A percentile compares a stretch with the other conserved stretches of the same genome.
These are phyloP conservation scores for Colletotrichum spinosum DNA, from an alignment of 2,329 filamentous ascomycete genomes.

Conservation along the genomic window DNA sequence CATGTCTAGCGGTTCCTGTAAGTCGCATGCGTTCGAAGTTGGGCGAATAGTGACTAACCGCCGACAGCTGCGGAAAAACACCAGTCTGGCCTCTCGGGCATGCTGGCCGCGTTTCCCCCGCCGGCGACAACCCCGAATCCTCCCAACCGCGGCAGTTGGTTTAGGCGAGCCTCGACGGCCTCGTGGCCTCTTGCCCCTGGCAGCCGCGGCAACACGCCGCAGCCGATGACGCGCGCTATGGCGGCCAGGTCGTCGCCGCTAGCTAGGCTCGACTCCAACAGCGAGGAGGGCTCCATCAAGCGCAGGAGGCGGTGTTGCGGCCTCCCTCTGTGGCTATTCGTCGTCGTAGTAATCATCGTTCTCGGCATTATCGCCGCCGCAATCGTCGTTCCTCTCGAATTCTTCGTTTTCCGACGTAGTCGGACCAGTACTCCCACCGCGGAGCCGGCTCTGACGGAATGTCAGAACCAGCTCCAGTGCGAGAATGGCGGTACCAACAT, in stretches of 20 bases:
- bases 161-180: conserved; percentile 45
- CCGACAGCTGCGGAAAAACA: conserved; percentile 55
- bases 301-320: conserved; percentile 80
- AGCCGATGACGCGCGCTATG: conserved; percentile 30
- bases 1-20: conserved; percentile 49
- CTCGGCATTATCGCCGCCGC: conserved; percentile 83
- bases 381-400: conserved; percentile 79
- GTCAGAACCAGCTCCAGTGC: conserved; percentile 73
- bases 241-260: conserved; percentile 29
- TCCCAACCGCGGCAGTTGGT: conserved; percentile 60
- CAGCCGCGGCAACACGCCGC: conserved; percentile 29
- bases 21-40: neutral
- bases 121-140: conserved; percentile 61
- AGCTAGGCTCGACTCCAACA: conserved; percentile 32
- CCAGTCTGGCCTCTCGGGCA: conserved; percentile 69
- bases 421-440: conserved; percentile 45
- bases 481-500: conserved; percentile 85
- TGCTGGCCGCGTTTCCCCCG: conserved; percentile 74
- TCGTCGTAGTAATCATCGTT: conserved; percentile 72
- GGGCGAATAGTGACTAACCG: conserved; percentile 35
- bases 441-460: conserved; percentile 59
- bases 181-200: conserved; percentile 62
- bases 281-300: conserved; percentile 47
- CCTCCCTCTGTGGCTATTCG: conserved; percentile 82
- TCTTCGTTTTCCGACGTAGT: conserved; percentile 69